These are phyloP conservation scores for Linanthus parryae DNA, from an alignment of 148 eudicot genomes.

Conservation along the genomic window DNA sequence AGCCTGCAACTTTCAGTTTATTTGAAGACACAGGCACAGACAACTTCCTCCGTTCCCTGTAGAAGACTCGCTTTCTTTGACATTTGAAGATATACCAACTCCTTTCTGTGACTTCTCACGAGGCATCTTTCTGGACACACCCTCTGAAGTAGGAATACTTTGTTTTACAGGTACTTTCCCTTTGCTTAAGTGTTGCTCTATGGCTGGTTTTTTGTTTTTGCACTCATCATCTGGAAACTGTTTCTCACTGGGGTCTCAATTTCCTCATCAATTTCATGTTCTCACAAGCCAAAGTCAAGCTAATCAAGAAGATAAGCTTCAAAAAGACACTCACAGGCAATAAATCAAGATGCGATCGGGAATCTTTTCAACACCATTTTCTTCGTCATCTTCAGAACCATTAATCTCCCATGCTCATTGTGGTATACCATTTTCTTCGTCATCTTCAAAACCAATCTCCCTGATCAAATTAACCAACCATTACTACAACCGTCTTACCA, in stretches of 20 bases:
- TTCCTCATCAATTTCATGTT: constrained; percentile 59
- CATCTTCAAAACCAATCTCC: constrained; percentile 51
- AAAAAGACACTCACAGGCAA: constrained; percentile 73
- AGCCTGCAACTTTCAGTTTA: constrained; percentile 25
- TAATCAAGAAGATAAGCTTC: too few species aligned
- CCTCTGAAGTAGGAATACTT: constrained; percentile 19
- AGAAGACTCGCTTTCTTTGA: constrained; percentile 23
- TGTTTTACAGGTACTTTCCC: constrained; percentile 16
- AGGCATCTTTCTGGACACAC: constrained; percentile 21
- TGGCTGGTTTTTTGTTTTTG: constrained; percentile 27
- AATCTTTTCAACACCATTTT: too few species aligned
- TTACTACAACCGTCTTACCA: too few species aligned
- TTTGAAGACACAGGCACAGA: too few species aligned
- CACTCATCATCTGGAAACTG: constrained; percentile 40
- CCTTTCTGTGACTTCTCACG: constrained; percentile 24
- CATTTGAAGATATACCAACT: constrained; percentile 14
- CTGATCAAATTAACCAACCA: constrained; percentile 32
- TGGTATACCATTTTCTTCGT: constrained; percentile 31
- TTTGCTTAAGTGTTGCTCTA: constrained; percentile 13
- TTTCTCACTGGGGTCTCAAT: constrained; percentile 60
- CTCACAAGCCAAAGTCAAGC: too few species aligned
- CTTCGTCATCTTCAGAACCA: too few species aligned
- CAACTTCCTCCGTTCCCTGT: constrained; percentile 22
- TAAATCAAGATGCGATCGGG: constrained; percentile 77
- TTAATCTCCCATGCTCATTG: constrained; percentile 93